A percentile compares a stretch with the other conserved stretches of the same genome.
Conservation (phyloP, 2,329 filamentous ascomycete genomes). For the Aspergillus sp. region DNA sequence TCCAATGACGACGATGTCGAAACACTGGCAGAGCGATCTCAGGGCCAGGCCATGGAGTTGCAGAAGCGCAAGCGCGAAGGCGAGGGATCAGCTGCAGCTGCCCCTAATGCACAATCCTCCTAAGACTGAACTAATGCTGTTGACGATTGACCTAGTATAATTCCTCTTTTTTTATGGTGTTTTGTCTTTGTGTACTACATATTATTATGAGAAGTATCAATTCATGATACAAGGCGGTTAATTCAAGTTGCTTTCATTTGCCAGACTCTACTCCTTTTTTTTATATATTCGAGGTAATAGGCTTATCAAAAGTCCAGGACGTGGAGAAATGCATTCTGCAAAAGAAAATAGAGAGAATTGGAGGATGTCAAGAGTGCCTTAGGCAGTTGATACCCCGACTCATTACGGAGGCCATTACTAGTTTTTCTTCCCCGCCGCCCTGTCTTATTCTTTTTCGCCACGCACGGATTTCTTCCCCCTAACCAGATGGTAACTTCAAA, state of each 20-base stretch:
- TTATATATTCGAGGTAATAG: background rate
- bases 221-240: background rate
- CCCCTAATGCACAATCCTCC: background rate
- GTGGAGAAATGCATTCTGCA: background rate
- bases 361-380: background rate
- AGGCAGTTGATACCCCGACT: conserved; percentile 6
- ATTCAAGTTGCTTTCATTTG: background rate
- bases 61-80: conserved; percentile 1
- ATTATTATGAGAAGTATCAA: background rate
- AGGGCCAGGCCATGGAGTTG: conserved; percentile 6
- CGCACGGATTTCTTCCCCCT: conserved; percentile 10
- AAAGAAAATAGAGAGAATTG: background rate
- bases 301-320: background rate
- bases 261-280: background rate
- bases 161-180: background rate
- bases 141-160: background rate
- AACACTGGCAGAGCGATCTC: background rate
- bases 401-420: background rate
- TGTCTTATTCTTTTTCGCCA: conserved; percentile 15
- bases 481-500: background rate
- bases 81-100: background rate
- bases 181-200: background rate
- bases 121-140: background rate
- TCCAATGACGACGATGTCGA: background rate
- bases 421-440: conserved; percentile 1